These are phyloP conservation scores for Chaetomiaceae sp. DNA, from an alignment of 2,329 filamentous ascomycete species.

Conservation along the genomic window DNA sequence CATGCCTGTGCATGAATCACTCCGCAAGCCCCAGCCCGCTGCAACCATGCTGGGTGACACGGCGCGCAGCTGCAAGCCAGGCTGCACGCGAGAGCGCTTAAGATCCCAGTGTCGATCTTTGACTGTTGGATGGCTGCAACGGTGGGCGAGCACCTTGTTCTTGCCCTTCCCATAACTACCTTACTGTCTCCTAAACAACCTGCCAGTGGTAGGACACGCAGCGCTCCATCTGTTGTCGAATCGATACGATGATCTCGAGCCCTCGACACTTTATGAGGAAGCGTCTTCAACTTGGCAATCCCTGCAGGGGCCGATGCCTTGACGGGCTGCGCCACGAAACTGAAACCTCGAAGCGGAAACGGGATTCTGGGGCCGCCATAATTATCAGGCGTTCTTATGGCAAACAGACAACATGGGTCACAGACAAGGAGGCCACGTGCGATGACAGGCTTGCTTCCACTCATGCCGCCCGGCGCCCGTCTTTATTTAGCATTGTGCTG, in stretches of 20 bases:
- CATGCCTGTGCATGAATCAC: conserved; percentile 11
- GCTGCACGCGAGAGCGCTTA: conserved; percentile 11
- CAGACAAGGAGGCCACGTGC: neutral
- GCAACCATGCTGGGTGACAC: neutral
- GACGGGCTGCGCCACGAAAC: neutral
- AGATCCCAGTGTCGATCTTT: conserved; percentile 4
- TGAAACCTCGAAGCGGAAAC: too few relatives aligned
- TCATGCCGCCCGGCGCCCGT: neutral
- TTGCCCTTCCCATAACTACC: too few relatives aligned
- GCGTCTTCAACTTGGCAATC: neutral
- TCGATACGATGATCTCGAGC: neutral
- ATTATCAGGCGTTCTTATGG: neutral
- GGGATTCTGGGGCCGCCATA: too few relatives aligned
- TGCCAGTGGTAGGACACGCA: too few relatives aligned
- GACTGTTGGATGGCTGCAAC: neutral
- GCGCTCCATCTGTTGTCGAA: too few relatives aligned
- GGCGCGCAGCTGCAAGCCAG: neutral
- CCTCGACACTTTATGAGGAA: neutral
- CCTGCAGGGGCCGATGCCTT: too few relatives aligned
- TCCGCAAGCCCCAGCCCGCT: neutral
- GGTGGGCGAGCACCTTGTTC: too few relatives aligned
- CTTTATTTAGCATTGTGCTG: neutral
- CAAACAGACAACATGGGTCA: neutral
- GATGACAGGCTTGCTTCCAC: neutral
- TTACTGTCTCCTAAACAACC: too few relatives aligned